Percentiles rank a stretch among this genome's conserved stretches.
phyloP scores from a whole-genome alignment of 306 rosid genomes.

The Sechiopsis laciniata region DNA sequence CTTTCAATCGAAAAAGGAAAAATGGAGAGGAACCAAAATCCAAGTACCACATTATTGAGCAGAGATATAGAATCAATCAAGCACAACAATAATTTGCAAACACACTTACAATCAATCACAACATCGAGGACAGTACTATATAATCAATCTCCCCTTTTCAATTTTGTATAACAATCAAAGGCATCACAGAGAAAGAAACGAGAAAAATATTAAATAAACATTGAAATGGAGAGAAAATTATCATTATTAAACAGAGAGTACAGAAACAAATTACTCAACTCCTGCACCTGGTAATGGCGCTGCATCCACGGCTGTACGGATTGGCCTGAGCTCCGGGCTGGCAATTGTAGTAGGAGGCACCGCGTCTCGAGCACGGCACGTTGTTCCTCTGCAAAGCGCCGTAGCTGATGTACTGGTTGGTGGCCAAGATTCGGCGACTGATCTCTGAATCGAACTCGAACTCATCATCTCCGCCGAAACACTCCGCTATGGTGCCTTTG shows the following conservation, averaged over 20 bases:
- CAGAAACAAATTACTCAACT: constrained; percentile 33
- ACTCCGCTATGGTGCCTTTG: constrained; percentile 57
- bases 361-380: constrained; percentile 93
- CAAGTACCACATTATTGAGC: constrained; percentile 17
- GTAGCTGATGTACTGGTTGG: constrained; percentile 76
- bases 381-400: constrained; percentile 93
- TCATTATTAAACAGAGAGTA: neutral
- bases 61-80: constrained; percentile 6
- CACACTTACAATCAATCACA: constrained; percentile 6
- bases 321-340: constrained; percentile 78
- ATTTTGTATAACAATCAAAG: constrained; percentile 44
- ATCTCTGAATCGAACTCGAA: constrained; percentile 76
- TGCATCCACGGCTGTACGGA: constrained; percentile 89
- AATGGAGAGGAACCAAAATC: neutral
- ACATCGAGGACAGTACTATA: neutral
- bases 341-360: constrained; percentile 90
- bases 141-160: constrained; percentile 18
- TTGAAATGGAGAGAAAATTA: constrained; percentile 1
- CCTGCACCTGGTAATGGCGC: constrained; percentile 89
- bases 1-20: neutral
- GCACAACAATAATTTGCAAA: constrained; percentile 1
- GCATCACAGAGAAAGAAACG: constrained; percentile 16
- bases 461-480: constrained; percentile 56
- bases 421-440: constrained; percentile 89
- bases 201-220: neutral